These are phyloP conservation scores for Pyrenopolyporus hunteri DNA, from an alignment of 495 filamentous ascomycete genomes.

Conservation along the genomic window DNA sequence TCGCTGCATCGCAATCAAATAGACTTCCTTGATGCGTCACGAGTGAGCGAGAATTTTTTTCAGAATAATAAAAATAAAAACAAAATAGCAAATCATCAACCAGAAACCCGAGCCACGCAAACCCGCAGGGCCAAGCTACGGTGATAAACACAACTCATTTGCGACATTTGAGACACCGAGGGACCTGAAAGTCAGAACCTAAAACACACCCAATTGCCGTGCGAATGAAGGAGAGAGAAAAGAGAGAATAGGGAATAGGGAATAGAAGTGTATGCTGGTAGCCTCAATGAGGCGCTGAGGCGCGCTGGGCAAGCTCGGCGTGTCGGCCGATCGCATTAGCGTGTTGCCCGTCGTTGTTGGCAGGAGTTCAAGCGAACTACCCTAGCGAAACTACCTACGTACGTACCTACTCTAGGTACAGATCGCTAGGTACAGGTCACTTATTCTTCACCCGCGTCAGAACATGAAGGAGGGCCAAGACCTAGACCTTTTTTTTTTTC, in stretches of 20 bases:
- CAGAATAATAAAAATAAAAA: not conserved
- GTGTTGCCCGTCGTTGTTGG: slow-evolving; percentile 11
- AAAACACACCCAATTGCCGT: slow-evolving; percentile 10
- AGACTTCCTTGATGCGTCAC: not conserved
- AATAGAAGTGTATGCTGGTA: slow-evolving; percentile 20
- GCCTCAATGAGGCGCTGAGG: slow-evolving; percentile 15
- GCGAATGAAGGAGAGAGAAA: not conserved
- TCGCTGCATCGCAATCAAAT: slow-evolving; percentile 18
- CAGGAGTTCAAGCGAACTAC: no score
- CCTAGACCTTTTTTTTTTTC: no score
- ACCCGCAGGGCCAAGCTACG: slow-evolving; percentile 24
- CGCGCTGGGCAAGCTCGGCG: slow-evolving; percentile 10
- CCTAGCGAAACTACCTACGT: no score
- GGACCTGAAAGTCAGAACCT: slow-evolving; percentile 28
- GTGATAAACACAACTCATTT: slow-evolving; percentile 8
- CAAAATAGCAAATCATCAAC: not conserved
- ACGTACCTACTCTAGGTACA: no score
- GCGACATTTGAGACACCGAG: slow-evolving; percentile 27
- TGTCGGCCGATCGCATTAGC: slow-evolving; percentile 12
- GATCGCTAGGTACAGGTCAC: no score
- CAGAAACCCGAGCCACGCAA: not conserved
- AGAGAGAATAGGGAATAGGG: not conserved
- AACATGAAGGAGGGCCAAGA: slow-evolving; percentile 7
- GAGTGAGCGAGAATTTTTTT: not conserved
- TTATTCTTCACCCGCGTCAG: slow-evolving; percentile 4